Evolutionary conservation across 768 basidiomycete genomes (phyloP), one percentile per base, ranked within the genome.

Genomic region (Boletus eberwhitei): DNA sequence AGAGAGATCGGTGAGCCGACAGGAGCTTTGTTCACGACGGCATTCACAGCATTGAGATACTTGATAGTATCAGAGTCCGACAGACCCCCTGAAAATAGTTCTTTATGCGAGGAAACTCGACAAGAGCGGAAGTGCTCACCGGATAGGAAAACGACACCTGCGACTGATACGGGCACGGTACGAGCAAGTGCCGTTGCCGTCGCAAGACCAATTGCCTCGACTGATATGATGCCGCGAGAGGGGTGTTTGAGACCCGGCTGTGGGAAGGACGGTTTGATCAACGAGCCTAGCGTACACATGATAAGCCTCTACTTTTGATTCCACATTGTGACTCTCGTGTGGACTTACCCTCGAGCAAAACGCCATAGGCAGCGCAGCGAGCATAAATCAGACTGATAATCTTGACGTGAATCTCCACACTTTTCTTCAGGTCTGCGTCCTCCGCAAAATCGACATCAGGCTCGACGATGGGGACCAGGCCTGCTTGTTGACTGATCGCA

Each of bases 231-330:
- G 8, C 57, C 60, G 35, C 76, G 72, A 17, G 74, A 74, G 2
- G 73, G 69, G 48, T 77, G 71, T 55, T 77, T 73, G 21, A 76
- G 59, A 8, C 79, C 77, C 16, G 79, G 76, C 58, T 81, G 79
- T 29, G 79, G 73, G 68, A 80, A 81, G 1, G 77, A 80, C 5
- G 78, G 77, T 51, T 81, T 81, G 56, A 82, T 75, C 40, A 81
- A 69, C 6, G 77, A 74, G 21, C 78, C 79, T 80, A 45, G 19
- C 8, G 14, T 51, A 37, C 12, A 45, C 8, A 36, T 47, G 17
- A 48, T 53, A 8, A 58, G 34, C 42, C 6, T 43, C 21, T 5
- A 42, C 8, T 14, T 40, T 32, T n/a, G 48, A 12, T 37, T n/a
- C 29, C 29, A 32, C 16, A 35, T 22, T 11, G 17, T 31, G 24